Evolutionary conservation across 192 early-diverging fungal species (phyloP), one percentile per base, ranked within the genome.

Genomic region (Umbelopsis isabellina): DNA sequence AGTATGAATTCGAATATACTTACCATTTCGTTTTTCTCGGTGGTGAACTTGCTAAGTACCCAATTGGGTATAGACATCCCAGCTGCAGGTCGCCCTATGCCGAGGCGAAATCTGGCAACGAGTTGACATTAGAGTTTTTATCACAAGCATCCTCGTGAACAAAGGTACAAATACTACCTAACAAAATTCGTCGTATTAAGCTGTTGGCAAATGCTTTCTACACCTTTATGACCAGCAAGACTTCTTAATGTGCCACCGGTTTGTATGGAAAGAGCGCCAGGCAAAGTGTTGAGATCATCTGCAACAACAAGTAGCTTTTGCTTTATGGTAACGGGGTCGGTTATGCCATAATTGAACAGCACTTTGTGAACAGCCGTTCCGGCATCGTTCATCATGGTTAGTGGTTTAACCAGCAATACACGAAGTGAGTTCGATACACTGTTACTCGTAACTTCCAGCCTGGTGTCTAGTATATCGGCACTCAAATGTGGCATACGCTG

Each of bases 201-300:
- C 16, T 58, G 13, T 0, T 68, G 66, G 7, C 71, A 77, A 16
- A 89, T 86, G 61, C 77, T 84, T 66, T 85, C 82, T 47, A 87
- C 66, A 44, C 84, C 88, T 61, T 79, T 79, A 66, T 88, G 87
- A 35, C 85, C 87, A 10, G 73, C 75, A 45, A 86, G 55, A 30
- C 80, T 82, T 55, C 78, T 73, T 12, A 85, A 41, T 35, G 82
- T 73, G 13, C 81, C 79, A 2, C 82, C 85, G 65, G 71, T 78
- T 78, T 88, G 87, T n/a, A 89, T 76, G 47, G 81, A 75, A 27
- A 89, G 69, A 3, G 83, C 65, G 12, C 87, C 88, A 2, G 85
- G 87, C 27, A 86, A 70, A 20, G 86, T 85, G 46, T 88, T 85
- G 12, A 87, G 72, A 58, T 89, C 87, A 55, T 89, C 88, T 15